Evolutionary conservation across 2,329 filamentous ascomycete genomes (phyloP).

Genomic region (Cladobotryum mycophilum): DNA sequence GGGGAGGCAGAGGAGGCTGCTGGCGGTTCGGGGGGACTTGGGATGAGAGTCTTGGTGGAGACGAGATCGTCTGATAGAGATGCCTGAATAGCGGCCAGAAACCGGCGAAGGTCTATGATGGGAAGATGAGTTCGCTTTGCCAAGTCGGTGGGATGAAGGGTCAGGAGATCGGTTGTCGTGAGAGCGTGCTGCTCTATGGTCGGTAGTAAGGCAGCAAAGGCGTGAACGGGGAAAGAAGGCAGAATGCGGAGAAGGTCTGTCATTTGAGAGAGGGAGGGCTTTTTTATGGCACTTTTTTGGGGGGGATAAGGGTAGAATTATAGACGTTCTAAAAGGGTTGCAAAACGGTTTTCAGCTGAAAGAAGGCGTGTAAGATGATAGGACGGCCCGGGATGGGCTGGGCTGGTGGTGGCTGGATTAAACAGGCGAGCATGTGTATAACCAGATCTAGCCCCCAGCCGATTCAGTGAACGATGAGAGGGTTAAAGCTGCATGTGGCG

Average conservation of each 20-base stretch:
- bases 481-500: no score
- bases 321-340: no score
- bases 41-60: constrained; percentile 19
- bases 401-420: neutral
- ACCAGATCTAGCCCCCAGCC: no score
- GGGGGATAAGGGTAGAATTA: neutral
- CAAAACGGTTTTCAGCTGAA: neutral
- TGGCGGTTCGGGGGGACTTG: neutral
- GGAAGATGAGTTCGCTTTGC: constrained; percentile 81
- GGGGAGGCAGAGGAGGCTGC: neutral
- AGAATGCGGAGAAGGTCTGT: constrained; percentile 80
- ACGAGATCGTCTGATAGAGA: constrained; percentile 59
- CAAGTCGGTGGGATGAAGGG: constrained; percentile 73
- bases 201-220: constrained; percentile 69
- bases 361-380: constrained; percentile 10
- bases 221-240: constrained; percentile 67
- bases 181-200: constrained; percentile 72
- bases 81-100: constrained; percentile 60
- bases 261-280: constrained; percentile 44
- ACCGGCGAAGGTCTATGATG: constrained; percentile 68
- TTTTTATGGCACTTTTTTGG: neutral
- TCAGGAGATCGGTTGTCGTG: constrained; percentile 77
- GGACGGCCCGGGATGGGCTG: neutral
- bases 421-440: no score
- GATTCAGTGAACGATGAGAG: no score